Evolutionary conservation across 352 stramenopile species (phyloP).

Genomic region (Pythium scleroteichum): DNA sequence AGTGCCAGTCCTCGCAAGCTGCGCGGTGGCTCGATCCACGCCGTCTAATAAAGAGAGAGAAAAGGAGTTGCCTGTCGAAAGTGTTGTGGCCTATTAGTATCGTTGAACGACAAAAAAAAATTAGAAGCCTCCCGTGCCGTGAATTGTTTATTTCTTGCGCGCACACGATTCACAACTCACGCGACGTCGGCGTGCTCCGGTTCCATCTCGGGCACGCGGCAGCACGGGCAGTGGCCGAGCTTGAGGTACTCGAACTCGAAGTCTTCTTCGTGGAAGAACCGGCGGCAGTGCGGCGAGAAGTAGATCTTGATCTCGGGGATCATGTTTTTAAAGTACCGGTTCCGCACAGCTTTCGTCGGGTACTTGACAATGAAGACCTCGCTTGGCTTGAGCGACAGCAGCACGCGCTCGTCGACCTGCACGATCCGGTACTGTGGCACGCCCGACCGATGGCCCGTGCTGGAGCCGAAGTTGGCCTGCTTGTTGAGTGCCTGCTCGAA

Average conservation of each 20-base stretch:
- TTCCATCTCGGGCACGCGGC: conserved; percentile 60
- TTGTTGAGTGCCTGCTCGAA: conserved; percentile 89
- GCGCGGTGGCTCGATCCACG: conserved; percentile 34
- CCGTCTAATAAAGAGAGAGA: conserved; percentile 19
- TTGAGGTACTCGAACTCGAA: conserved; percentile 95
- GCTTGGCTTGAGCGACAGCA: conserved; percentile 68
- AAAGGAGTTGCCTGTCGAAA: too few relatives aligned
- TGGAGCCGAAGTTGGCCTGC: conserved; percentile 60
- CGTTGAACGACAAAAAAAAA: too few relatives aligned
- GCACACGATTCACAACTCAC: not conserved
- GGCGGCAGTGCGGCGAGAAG: conserved; percentile 86
- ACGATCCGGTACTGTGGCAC: conserved; percentile 71
- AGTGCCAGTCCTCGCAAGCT: conserved; percentile 22
- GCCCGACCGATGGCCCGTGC: conserved; percentile 48
- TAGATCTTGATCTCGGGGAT: conserved; percentile 92
- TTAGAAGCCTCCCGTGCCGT: not conserved
- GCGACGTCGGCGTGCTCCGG: conserved; percentile 8
- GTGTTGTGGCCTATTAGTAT: too few relatives aligned
- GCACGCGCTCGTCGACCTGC: conserved; percentile 70
- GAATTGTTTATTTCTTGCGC: not conserved
- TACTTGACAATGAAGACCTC: conserved; percentile 90
- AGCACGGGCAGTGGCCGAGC: conserved; percentile 88
- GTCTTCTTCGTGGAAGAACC: conserved; percentile 95
- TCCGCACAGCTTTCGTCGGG: conserved; percentile 49
- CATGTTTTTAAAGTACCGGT: conserved; percentile 92